Conservation (phyloP, 2,329 filamentous ascomycete genomes). For the Fusarium newnesense region DNA sequence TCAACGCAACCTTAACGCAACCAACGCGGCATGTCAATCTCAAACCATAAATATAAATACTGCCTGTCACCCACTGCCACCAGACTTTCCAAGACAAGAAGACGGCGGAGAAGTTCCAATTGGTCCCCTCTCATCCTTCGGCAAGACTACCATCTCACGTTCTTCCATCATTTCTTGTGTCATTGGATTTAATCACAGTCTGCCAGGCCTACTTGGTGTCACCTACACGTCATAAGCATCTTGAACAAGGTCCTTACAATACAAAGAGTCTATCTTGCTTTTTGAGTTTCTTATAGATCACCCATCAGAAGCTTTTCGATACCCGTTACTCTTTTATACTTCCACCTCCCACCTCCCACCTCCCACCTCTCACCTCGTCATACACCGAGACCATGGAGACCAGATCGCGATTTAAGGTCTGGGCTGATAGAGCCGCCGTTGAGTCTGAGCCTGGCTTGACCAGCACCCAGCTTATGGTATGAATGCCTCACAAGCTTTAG, state of each 20-base stretch:
- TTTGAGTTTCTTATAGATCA: slow-evolving; percentile 12
- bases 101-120: slow-evolving; percentile 31
- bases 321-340: not conserved
- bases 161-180: slow-evolving; percentile 2
- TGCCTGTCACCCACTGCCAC: slow-evolving; percentile 27
- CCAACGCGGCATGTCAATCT: slow-evolving; percentile 2
- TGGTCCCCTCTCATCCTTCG: slow-evolving; percentile 6
- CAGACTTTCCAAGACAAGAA: slow-evolving; percentile 14
- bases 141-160: slow-evolving; percentile 14
- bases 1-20: not conserved
- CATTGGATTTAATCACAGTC: slow-evolving; percentile 24
- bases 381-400: slow-evolving; percentile 40
- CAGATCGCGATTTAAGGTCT: slow-evolving; percentile 53
- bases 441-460: slow-evolving; percentile 80
- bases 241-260: not conserved
- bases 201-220: slow-evolving; percentile 17
- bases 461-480: slow-evolving; percentile 80
- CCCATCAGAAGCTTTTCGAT: not conserved
- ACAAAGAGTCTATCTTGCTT: not conserved
- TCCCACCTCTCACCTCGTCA: not conserved
- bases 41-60: slow-evolving; percentile 37
- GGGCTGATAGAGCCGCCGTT: slow-evolving; percentile 73
- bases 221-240: slow-evolving; percentile 37
- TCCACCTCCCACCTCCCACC: not conserved
- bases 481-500: slow-evolving; percentile 23